These are phyloP conservation scores for Centaurea solstitialis DNA, from an alignment of 129 eudicot species.

Conservation along the genomic window DNA sequence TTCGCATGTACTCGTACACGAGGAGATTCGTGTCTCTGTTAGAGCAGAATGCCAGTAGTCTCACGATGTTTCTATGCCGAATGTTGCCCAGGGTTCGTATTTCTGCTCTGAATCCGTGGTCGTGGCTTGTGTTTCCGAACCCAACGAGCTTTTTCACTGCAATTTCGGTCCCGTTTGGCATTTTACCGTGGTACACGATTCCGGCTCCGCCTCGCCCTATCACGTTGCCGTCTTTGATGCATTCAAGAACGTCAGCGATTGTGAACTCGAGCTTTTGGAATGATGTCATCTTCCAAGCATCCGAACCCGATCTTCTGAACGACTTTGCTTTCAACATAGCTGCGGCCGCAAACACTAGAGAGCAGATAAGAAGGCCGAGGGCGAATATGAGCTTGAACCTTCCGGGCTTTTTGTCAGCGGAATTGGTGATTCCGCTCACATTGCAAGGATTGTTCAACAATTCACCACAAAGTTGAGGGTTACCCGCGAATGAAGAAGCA, in stretches of 20 bases:
- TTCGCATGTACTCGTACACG: conserved; percentile 94
- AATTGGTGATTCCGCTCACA: conserved; percentile 16
- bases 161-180: conserved; percentile 75
- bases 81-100: conserved; percentile 85
- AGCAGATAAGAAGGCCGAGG: conserved; percentile 61
- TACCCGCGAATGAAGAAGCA: conserved; percentile 80
- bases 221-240: conserved; percentile 89
- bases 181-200: conserved; percentile 85
- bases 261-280: conserved; percentile 77
- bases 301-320: conserved; percentile 46
- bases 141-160: conserved; percentile 86
- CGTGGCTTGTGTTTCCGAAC: conserved; percentile 59
- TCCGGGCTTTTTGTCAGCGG: conserved; percentile 37
- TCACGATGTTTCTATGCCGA: conserved; percentile 87
- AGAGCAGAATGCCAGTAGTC: conserved; percentile 77
- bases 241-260: conserved; percentile 64
- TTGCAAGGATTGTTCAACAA: conserved; percentile 67
- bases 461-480: conserved; percentile 84
- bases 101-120: conserved; percentile 87
- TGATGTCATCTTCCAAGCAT: conserved; percentile 82
- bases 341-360: conserved; percentile 63
- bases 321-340: conserved; percentile 79
- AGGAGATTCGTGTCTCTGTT: conserved; percentile 80
- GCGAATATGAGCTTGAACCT: conserved; percentile 66
- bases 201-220: conserved; percentile 97